Percentiles rank a stretch among this genome's conserved stretches.
These are phyloP conservation scores for Beauveria sp. DNA, from an alignment of 2,329 filamentous ascomycete genomes.

Conservation along the genomic window DNA sequence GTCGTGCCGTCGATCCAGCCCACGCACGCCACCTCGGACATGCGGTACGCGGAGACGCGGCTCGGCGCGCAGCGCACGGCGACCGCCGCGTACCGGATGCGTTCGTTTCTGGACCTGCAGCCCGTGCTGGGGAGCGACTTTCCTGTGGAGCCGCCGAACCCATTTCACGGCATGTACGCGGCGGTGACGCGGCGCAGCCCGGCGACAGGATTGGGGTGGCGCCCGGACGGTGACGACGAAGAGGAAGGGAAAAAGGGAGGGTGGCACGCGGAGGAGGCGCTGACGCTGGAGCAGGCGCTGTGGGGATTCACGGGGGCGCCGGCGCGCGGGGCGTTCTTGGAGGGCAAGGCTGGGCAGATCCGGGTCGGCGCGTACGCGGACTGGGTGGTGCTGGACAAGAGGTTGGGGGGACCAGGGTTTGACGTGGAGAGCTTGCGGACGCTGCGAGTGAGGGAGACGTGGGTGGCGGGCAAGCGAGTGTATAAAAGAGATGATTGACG, in stretches of 20 bases:
- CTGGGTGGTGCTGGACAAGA: constrained; percentile 60
- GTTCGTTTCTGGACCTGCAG: constrained; percentile 43
- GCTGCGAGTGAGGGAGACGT: constrained; percentile 56
- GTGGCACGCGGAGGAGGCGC: constrained; percentile 52
- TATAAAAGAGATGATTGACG: constrained; percentile 23
- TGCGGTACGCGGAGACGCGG: constrained; percentile 55
- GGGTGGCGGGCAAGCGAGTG: constrained; percentile 52
- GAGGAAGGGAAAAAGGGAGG: constrained; percentile 37
- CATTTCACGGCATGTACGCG: constrained; percentile 62
- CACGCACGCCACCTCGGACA: constrained; percentile 65
- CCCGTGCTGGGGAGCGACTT: constrained; percentile 63
- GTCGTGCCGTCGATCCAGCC: constrained; percentile 64
- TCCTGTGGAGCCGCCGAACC: constrained; percentile 61
- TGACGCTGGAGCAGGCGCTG: constrained; percentile 52
- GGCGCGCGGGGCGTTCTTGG: constrained; percentile 51
- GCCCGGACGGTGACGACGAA: constrained; percentile 13
- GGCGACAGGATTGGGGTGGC: constrained; percentile 38
- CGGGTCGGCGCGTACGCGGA: constrained; percentile 55
- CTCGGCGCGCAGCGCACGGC: constrained; percentile 48
- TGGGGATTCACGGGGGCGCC: constrained; percentile 53
- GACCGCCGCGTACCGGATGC: constrained; percentile 59
- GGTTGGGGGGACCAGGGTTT: constrained; percentile 36
- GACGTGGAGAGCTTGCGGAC: constrained; percentile 44
- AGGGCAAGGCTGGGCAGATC: constrained; percentile 52
- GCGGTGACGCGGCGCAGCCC: constrained; percentile 56